phyloP scores from a whole-genome alignment of 2,329 filamentous ascomycete genomes.

The Xylaria arbuscula region DNA sequence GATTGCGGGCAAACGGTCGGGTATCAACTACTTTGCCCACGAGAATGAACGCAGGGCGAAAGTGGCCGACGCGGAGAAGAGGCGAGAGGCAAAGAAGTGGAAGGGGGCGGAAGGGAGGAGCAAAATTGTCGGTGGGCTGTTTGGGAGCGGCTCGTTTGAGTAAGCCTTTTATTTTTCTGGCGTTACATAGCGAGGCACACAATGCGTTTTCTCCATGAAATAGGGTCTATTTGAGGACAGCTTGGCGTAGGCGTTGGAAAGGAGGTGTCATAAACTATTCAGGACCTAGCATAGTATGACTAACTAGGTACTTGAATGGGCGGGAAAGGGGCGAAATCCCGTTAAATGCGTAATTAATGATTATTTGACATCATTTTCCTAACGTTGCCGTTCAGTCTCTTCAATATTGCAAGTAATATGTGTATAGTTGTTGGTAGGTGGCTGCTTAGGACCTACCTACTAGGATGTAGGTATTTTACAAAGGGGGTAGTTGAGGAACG shows the following conservation, averaged over 20 bases:
- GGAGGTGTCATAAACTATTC: neutral
- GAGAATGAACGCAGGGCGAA: constrained; percentile 68
- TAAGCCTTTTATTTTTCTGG: constrained; percentile 41
- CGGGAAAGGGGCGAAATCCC: constrained; percentile 17
- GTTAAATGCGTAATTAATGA: constrained; percentile 1
- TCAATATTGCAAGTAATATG: neutral
- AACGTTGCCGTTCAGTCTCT: neutral
- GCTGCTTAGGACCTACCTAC: too few species aligned
- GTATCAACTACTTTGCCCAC: constrained; percentile 69
- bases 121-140: constrained; percentile 67
- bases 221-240: constrained; percentile 8
- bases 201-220: constrained; percentile 17
- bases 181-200: constrained; percentile 3
- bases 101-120: constrained; percentile 67
- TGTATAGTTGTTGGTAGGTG: too few species aligned
- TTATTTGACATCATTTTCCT: neutral
- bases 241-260: constrained; percentile 29
- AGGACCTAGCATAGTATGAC: constrained; percentile 3
- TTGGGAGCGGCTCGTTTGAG: constrained; percentile 68
- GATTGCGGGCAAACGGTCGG: constrained; percentile 69
- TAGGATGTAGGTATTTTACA: too few species aligned
- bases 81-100: constrained; percentile 68
- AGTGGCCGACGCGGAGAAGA: constrained; percentile 66
- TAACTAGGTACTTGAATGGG: constrained; percentile 17
- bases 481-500: too few species aligned